phyloP scores from a whole-genome alignment of 495 filamentous ascomycete species.

The Talaromyces adpressus region DNA sequence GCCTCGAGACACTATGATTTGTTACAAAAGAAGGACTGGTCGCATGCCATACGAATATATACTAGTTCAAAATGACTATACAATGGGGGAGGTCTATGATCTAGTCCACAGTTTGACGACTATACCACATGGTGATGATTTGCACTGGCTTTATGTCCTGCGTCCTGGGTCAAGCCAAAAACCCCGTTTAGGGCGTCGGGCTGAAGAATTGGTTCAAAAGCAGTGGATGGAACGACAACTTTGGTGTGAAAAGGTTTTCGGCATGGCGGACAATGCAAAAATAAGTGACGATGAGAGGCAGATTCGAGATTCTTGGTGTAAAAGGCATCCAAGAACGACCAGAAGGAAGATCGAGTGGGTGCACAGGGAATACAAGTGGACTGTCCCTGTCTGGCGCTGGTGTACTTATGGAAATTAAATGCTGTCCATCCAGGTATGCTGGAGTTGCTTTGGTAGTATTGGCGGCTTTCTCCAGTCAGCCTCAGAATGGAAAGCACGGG shows the following conservation, averaged over 20 bases:
- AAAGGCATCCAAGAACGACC: background rate
- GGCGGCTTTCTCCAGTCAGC: too few species aligned
- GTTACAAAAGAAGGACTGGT: background rate
- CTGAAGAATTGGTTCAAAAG: background rate
- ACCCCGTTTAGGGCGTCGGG: background rate
- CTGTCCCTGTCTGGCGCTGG: too few species aligned
- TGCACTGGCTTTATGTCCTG: background rate
- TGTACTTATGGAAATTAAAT: too few species aligned
- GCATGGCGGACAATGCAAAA: background rate
- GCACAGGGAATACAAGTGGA: too few species aligned
- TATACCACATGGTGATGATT: background rate
- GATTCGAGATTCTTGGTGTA: background rate
- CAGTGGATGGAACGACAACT: background rate
- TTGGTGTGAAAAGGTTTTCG: conserved; percentile 1
- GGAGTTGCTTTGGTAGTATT: too few species aligned
- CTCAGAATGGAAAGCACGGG: too few species aligned
- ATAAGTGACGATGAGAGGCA: background rate
- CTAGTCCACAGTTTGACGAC: background rate
- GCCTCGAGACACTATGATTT: background rate
- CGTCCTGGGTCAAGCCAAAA: background rate
- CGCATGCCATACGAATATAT: background rate
- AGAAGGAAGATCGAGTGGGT: background rate
- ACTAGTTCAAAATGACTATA: background rate
- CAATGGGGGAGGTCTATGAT: background rate
- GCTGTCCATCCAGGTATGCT: too few species aligned